A percentile compares a stretch with the other conserved stretches of the same genome.
These are phyloP conservation scores for Aethionema arabicum DNA, from an alignment of 345 rosid genomes.

Conservation along the genomic window DNA sequence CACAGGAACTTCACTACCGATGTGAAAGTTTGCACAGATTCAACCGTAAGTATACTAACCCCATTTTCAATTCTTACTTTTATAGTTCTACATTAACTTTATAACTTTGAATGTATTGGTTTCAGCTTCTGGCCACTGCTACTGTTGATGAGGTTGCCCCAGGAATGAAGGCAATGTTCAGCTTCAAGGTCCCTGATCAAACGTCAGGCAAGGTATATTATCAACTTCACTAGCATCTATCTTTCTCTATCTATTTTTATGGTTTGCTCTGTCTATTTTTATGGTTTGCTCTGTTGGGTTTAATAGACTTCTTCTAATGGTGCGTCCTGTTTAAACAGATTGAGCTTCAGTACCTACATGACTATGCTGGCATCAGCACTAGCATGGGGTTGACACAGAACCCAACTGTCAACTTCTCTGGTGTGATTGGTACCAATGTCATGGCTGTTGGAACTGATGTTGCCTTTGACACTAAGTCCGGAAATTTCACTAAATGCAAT, in stretches of 20 bases:
- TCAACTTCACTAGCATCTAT: background rate
- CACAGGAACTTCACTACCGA: slow-evolving; percentile 84
- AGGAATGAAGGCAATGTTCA: slow-evolving; percentile 77
- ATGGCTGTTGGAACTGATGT: slow-evolving; percentile 75
- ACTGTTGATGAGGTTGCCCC: slow-evolving; percentile 87
- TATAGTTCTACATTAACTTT: background rate
- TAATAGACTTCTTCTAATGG: background rate
- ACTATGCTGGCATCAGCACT: slow-evolving; percentile 71
- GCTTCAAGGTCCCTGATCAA: slow-evolving; percentile 84
- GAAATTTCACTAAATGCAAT: slow-evolving; percentile 73
- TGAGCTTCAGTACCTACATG: slow-evolving; percentile 91
- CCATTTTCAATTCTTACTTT: background rate
- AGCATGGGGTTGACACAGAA: slow-evolving; percentile 82
- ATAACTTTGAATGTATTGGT: slow-evolving; percentile 17
- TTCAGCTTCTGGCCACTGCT: slow-evolving; percentile 75
- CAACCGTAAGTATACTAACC: slow-evolving; percentile 53
- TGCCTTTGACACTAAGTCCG: slow-evolving; percentile 75
- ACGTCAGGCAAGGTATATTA: slow-evolving; percentile 83
- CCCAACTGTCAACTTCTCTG: slow-evolving; percentile 77
- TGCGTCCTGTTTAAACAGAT: slow-evolving; percentile 45
- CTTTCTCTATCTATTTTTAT: background rate
- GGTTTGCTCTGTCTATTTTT: background rate
- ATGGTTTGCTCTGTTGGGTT: background rate
- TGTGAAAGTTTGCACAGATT: slow-evolving; percentile 71
- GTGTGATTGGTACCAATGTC: slow-evolving; percentile 64